Percentiles rank a stretch among this genome's conserved stretches.
Evolutionary conservation across 345 rosid genomes (phyloP).

Genomic region (Citrus cavaleriei): DNA sequence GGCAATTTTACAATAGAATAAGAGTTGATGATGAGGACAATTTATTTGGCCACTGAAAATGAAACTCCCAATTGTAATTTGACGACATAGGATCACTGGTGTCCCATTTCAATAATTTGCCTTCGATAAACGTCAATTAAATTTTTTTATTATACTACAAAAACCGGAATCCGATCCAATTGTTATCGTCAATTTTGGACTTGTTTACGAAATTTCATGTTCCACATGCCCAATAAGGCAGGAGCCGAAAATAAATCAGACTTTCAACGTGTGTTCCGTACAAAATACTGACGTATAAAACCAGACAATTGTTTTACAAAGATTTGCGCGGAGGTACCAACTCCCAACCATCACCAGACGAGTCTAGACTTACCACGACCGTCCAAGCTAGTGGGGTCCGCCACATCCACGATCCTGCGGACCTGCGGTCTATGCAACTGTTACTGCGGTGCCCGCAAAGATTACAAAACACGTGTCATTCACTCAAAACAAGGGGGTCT

Average conservation of each 20-base stretch:
- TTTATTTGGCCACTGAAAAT: too few species aligned
- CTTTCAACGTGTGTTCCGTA: background rate
- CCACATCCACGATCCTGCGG: background rate
- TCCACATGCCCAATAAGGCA: background rate
- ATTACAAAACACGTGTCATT: background rate
- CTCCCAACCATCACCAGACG: background rate
- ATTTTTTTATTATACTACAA: background rate
- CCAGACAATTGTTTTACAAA: background rate
- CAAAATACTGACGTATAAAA: background rate
- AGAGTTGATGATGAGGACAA: too few species aligned
- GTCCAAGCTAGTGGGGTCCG: constrained; percentile 12
- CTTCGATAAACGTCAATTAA: background rate
- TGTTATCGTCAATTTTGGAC: background rate
- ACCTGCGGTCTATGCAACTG: background rate
- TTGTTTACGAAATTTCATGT: background rate
- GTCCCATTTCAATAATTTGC: background rate
- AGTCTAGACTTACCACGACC: constrained; percentile 22
- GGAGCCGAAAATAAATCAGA: background rate
- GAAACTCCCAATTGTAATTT: too few species aligned
- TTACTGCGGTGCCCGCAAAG: too few species aligned
- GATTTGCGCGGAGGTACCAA: background rate
- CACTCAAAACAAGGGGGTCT: background rate
- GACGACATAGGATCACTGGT: too few species aligned
- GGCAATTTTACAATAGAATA: too few species aligned
- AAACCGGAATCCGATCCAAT: background rate